Conservation (phyloP, 2,329 filamentous ascomycete genomes). For the Tolypocladium ophioglossoides region DNA sequence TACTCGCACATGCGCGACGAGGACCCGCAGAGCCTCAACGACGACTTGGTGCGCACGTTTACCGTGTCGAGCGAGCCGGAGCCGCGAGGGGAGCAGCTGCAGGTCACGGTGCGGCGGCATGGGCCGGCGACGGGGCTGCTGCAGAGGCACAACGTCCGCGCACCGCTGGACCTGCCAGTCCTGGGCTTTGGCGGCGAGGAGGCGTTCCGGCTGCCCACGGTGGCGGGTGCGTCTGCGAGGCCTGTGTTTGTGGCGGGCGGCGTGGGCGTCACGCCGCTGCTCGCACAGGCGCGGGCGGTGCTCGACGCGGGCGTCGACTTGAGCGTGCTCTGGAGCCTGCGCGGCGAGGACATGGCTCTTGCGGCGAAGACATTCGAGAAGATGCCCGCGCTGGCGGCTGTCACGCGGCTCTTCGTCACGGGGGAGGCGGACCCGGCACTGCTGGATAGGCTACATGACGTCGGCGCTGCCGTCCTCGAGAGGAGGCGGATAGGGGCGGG, state of each 20-base stretch:
- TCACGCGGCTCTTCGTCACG: constrained; percentile 56
- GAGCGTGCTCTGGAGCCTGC: constrained; percentile 58
- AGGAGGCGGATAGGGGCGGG: constrained; percentile 25
- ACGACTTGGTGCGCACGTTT: constrained; percentile 76
- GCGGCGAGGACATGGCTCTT: constrained; percentile 49
- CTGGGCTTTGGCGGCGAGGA: constrained; percentile 61
- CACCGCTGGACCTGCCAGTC: constrained; percentile 52
- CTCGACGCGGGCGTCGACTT: constrained; percentile 32
- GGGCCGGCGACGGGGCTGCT: constrained; percentile 59
- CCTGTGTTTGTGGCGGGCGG: constrained; percentile 63
- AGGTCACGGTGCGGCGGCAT: constrained; percentile 62
- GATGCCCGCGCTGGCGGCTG: constrained; percentile 37
- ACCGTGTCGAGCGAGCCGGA: constrained; percentile 58
- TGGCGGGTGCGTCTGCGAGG: constrained; percentile 10
- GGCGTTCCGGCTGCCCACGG: constrained; percentile 25
- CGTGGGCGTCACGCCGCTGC: constrained; percentile 72
- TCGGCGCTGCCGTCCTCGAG: constrained; percentile 21
- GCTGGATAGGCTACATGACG: constrained; percentile 19
- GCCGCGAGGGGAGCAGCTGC: constrained; percentile 32
- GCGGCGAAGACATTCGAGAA: constrained; percentile 47
- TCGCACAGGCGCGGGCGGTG: constrained; percentile 51
- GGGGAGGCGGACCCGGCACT: constrained; percentile 27
- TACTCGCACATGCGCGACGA: constrained; percentile 79
- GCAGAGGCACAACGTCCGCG: constrained; percentile 43
- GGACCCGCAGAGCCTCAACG: constrained; percentile 70